These are phyloP conservation scores for Xylariaceae sp. DNA, from an alignment of 2,329 filamentous ascomycete species.

Conservation along the genomic window DNA sequence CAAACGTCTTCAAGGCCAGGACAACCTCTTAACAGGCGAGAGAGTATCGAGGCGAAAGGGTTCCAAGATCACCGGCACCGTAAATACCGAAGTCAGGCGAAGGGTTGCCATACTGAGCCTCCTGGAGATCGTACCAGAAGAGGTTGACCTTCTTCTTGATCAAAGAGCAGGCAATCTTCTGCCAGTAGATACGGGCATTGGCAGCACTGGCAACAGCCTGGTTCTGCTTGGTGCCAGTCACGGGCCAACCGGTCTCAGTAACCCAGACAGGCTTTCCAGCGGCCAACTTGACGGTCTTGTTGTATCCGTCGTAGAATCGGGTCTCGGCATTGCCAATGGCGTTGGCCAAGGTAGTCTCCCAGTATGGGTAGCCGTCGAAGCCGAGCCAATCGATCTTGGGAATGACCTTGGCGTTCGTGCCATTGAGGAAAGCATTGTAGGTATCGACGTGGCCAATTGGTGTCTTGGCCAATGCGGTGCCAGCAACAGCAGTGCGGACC, in stretches of 20 bases:
- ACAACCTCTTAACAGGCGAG: constrained; percentile 29
- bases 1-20: not conserved
- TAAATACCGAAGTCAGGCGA: constrained; percentile 35
- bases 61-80: constrained; percentile 30
- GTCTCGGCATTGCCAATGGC: constrained; percentile 41
- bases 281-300: constrained; percentile 46
- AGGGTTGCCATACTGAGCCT: constrained; percentile 32
- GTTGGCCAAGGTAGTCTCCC: constrained; percentile 40
- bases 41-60: constrained; percentile 26
- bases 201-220: constrained; percentile 42
- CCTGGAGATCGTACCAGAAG: constrained; percentile 36
- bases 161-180: constrained; percentile 30
- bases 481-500: constrained; percentile 46
- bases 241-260: constrained; percentile 56
- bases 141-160: constrained; percentile 29
- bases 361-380: constrained; percentile 53
- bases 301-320: constrained; percentile 38
- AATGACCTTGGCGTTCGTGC: constrained; percentile 46
- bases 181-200: constrained; percentile 41
- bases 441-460: constrained; percentile 55
- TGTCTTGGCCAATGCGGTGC: constrained; percentile 30
- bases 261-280: constrained; percentile 58
- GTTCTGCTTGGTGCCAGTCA: constrained; percentile 41
- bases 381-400: constrained; percentile 50
- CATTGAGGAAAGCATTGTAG: constrained; percentile 49